Evolutionary conservation across 768 basidiomycete species (phyloP).

Genomic region (Podaxis pistillaris): DNA sequence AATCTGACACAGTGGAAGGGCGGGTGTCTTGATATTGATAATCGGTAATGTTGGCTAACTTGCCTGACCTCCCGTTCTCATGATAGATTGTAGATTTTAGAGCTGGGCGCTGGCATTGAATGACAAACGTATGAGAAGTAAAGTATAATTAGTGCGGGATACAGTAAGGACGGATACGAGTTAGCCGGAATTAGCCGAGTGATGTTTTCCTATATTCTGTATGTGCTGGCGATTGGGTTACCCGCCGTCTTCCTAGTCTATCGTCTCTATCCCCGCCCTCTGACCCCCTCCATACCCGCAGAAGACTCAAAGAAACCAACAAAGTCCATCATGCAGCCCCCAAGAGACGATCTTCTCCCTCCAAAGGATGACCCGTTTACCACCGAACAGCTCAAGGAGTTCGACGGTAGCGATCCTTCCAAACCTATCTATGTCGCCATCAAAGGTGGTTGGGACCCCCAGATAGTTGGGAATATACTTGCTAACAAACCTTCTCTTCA

Average conservation of each 20-base stretch:
- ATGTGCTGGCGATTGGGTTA: constrained; percentile 23
- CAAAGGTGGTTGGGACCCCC: constrained; percentile 55
- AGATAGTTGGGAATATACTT: not conserved
- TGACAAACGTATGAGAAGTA: too few relatives aligned
- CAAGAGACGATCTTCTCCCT: constrained; percentile 55
- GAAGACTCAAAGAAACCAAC: constrained; percentile 28
- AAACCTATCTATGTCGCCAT: constrained; percentile 90
- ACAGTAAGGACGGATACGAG: not conserved
- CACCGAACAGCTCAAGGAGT: constrained; percentile 60
- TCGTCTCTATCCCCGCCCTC: constrained; percentile 16
- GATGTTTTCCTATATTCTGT: constrained; percentile 24
- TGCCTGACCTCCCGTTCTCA: too few relatives aligned
- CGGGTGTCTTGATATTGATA: too few relatives aligned
- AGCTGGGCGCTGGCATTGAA: too few relatives aligned
- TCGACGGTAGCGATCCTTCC: constrained; percentile 61
- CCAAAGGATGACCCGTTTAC: constrained; percentile 83
- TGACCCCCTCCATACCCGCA: constrained; percentile 20
- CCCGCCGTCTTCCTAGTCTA: constrained; percentile 26
- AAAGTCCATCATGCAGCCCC: constrained; percentile 73
- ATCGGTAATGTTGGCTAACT: too few relatives aligned
- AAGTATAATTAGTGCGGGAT: not conserved
- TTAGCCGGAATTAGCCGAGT: constrained; percentile 16
- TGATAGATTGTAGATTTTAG: too few relatives aligned
- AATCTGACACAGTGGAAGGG: too few relatives aligned
- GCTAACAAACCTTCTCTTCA: not conserved